Percentiles rank a stretch among this genome's conserved stretches.
phyloP scores from a whole-genome alignment of 495 filamentous ascomycete species.

The Penicillium manginii region DNA sequence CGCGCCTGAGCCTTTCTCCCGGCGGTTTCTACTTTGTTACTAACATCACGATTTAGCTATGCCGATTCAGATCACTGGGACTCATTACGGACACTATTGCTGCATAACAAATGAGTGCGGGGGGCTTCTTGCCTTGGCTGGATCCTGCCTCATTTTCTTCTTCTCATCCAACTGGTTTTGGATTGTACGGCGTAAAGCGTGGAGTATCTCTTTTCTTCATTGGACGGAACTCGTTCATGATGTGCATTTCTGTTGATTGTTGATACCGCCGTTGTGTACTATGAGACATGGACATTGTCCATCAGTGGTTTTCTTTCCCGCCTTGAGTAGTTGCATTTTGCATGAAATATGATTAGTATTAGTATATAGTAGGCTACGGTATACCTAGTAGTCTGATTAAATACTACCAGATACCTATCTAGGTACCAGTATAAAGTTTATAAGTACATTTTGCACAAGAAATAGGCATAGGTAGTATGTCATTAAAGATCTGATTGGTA shows the following conservation, averaged over 20 bases:
- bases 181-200: constrained; percentile 39
- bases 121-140: constrained; percentile 3
- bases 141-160: constrained; percentile 3
- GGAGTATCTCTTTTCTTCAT: constrained; percentile 23
- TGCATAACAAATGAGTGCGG: constrained; percentile 75
- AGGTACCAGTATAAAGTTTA: too few relatives aligned
- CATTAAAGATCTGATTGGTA: neutral
- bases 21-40: constrained; percentile 8
- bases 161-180: constrained; percentile 26
- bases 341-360: constrained; percentile 10
- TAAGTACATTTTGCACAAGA: too few relatives aligned
- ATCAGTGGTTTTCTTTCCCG: constrained; percentile 3
- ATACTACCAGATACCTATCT: too few relatives aligned
- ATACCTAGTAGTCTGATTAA: neutral
- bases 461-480: too few relatives aligned
- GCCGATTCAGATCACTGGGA: constrained; percentile 82
- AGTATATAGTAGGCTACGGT: neutral
- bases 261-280: constrained; percentile 26
- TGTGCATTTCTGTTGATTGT: constrained; percentile 15
- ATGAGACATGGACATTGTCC: constrained; percentile 22
- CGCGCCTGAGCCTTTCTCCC: constrained; percentile 7
- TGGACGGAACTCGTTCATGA: neutral
- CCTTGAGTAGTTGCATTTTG: neutral
- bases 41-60: constrained; percentile 50
- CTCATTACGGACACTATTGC: constrained; percentile 72